Evolutionary conservation across 2,329 filamentous ascomycete species (phyloP).

Genomic region (Microdochium bolleyi): DNA sequence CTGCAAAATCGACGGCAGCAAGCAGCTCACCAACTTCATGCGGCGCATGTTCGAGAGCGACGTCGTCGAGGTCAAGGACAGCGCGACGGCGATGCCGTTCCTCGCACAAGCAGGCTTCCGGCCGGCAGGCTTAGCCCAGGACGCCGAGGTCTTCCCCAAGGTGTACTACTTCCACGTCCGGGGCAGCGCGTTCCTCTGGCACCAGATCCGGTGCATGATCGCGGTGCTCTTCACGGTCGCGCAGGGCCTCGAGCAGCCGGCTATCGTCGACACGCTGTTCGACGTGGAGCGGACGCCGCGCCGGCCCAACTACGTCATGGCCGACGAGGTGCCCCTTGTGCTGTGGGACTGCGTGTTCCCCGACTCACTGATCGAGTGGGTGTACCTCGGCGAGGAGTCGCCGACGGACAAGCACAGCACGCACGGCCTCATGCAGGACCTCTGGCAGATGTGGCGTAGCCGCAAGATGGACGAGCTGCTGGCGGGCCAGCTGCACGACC

Average conservation of each 20-base stretch:
- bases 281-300: slow-evolving; percentile 63
- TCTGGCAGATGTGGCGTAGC: slow-evolving; percentile 80
- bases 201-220: slow-evolving; percentile 95
- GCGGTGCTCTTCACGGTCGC: slow-evolving; percentile 85
- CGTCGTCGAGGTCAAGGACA: slow-evolving; percentile 61
- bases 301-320: slow-evolving; percentile 86
- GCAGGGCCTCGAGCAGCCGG: slow-evolving; percentile 74
- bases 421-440: slow-evolving; percentile 59
- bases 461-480: slow-evolving; percentile 87
- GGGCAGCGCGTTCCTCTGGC: slow-evolving; percentile 93
- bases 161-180: slow-evolving; percentile 85
- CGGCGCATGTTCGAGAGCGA: slow-evolving; percentile 73
- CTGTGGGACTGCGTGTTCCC: slow-evolving; percentile 96
- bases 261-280: slow-evolving; percentile 65
- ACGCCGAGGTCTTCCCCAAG: slow-evolving; percentile 37
- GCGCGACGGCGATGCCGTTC: slow-evolving; percentile 46
- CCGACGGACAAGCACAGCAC: slow-evolving; percentile 54
- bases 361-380: slow-evolving; percentile 55
- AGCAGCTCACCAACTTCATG: slow-evolving; percentile 80
- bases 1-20: slow-evolving; percentile 85
- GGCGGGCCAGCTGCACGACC: slow-evolving; percentile 63
- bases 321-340: slow-evolving; percentile 80
- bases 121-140: slow-evolving; percentile 6
- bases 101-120: slow-evolving; percentile 25
- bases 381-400: slow-evolving; percentile 64